Conservation (phyloP, 768 basidiomycete genomes). For the Glaciozyma antarctica region DNA sequence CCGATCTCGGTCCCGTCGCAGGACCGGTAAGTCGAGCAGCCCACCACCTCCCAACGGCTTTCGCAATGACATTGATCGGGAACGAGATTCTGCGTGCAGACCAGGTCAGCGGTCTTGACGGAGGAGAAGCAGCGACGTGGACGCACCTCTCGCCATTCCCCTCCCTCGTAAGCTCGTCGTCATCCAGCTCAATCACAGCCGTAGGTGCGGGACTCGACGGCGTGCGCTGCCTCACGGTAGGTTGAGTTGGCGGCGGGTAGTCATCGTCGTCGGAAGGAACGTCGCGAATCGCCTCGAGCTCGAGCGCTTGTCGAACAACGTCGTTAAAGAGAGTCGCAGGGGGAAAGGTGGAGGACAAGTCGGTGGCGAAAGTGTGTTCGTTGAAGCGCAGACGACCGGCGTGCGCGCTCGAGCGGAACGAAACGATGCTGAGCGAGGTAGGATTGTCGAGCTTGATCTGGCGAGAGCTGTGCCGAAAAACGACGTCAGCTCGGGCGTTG, state of each 20-base stretch:
- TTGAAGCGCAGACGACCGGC: background rate
- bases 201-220: background rate
- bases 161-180: background rate
- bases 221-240: background rate
- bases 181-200: too few relatives aligned
- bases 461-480: background rate
- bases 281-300: background rate
- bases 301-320: background rate
- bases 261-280: background rate
- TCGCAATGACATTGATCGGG: background rate
- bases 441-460: background rate
- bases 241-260: background rate
- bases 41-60: background rate
- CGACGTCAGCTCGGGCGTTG: background rate
- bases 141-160: background rate
- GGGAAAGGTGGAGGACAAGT: background rate
- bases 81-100: background rate
- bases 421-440: background rate
- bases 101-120: background rate
- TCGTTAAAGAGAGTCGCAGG: background rate
- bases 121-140: background rate
- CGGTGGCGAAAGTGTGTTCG: background rate
- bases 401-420: background rate
- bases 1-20: background rate
- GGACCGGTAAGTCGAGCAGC: background rate